These are phyloP conservation scores for Rhexocercosporidium sp. DNA, from an alignment of 2,329 filamentous ascomycete species.

Conservation along the genomic window DNA sequence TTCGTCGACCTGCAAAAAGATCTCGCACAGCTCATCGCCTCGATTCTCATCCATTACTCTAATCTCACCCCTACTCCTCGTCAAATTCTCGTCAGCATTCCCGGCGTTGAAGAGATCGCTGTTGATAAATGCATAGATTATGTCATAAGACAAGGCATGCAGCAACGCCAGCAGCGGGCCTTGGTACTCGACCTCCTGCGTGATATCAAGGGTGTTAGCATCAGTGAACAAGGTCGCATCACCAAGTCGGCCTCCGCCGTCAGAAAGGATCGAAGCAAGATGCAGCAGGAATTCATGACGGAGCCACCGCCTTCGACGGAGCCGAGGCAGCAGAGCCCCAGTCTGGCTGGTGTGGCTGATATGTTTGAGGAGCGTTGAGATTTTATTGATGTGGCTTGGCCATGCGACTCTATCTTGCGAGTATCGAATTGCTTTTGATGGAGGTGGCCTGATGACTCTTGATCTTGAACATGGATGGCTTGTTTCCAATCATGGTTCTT, in stretches of 20 bases:
- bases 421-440: not conserved
- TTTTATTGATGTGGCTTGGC: not conserved
- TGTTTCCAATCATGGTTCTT: not conserved
- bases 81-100: constrained; percentile 78
- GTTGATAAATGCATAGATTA: constrained; percentile 69
- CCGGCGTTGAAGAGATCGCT: constrained; percentile 72
- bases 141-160: constrained; percentile 61
- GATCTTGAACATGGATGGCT: not conserved
- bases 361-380: constrained; percentile 37
- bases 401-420: not conserved
- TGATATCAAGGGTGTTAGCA: constrained; percentile 85
- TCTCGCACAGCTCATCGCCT: constrained; percentile 83
- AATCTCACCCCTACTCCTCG: constrained; percentile 72
- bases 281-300: constrained; percentile 72
- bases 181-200: constrained; percentile 85
- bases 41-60: constrained; percentile 80
- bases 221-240: constrained; percentile 92
- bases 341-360: constrained; percentile 40
- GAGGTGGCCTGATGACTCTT: not conserved
- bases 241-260: constrained; percentile 55
- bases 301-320: constrained; percentile 39
- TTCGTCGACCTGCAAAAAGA: constrained; percentile 97
- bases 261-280: constrained; percentile 57
- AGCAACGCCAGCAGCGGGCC: constrained; percentile 78
- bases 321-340: constrained; percentile 30